Conservation (phyloP, 1,284 basidiomycete genomes). For the Fomitopsis palustris region DNA sequence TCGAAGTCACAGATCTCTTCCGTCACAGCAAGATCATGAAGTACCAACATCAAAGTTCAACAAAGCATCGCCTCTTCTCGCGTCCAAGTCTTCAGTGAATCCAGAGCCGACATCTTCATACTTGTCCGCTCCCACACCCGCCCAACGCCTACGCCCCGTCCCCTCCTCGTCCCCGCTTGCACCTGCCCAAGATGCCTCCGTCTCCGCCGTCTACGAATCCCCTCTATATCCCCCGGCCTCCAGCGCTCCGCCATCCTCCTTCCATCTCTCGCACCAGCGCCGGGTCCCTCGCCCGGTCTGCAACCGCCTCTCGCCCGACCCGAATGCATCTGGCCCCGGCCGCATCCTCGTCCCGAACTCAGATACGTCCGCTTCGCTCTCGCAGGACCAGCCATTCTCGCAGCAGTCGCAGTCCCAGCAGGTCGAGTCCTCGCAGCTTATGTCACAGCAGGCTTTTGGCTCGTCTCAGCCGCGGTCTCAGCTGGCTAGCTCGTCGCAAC, state of each 20-base stretch:
- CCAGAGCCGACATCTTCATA: constrained; percentile 11
- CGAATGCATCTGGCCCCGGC: constrained; percentile 28
- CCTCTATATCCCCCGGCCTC: background rate
- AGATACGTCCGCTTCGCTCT: constrained; percentile 37
- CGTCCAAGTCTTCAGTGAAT: no score
- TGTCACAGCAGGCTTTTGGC: background rate
- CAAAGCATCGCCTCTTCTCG: no score
- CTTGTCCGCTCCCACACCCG: constrained; percentile 32
- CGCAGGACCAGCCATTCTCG: constrained; percentile 11
- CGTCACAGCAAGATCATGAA: background rate
- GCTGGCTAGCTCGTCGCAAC: no score
- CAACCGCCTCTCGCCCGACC: constrained; percentile 10
- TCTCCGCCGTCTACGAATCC: constrained; percentile 2
- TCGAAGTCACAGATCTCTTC: background rate
- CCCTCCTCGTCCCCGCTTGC: constrained; percentile 2
- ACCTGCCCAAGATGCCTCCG: background rate
- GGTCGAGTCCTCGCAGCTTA: no score
- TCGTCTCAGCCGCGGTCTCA: constrained; percentile 6
- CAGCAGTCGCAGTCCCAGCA: constrained; percentile 4
- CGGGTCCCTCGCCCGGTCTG: constrained; percentile 14
- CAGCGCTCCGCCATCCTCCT: background rate
- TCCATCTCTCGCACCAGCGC: constrained; percentile 2
- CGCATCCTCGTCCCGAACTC: constrained; percentile 49
- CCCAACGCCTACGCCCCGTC: constrained; percentile 25
- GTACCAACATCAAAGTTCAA: background rate